These are phyloP conservation scores for Myxozyma vanderwaltii DNA, from an alignment of 805 yeast genomes.

Conservation along the genomic window DNA sequence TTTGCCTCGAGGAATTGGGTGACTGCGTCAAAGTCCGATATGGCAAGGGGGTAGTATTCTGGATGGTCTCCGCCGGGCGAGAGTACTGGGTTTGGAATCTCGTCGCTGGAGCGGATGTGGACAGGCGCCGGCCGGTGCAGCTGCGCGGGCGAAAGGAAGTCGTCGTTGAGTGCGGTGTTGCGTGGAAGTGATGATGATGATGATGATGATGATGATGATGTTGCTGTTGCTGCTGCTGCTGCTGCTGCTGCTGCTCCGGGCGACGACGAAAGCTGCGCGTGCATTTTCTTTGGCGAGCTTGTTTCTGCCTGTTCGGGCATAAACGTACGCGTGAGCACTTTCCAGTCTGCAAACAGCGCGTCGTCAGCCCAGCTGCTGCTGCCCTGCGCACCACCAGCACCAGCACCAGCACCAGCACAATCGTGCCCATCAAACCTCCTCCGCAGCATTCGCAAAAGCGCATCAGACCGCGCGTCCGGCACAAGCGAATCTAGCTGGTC, in stretches of 20 bases:
- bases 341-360: background rate
- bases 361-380: background rate
- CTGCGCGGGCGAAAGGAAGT: slow-evolving; percentile 17
- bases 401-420: too few species aligned
- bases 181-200: background rate
- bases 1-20: slow-evolving; percentile 20
- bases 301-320: too few species aligned
- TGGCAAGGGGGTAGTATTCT: slow-evolving; percentile 18
- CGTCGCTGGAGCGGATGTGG: background rate
- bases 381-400: too few species aligned
- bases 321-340: background rate
- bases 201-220: background rate
- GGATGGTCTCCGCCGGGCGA: background rate
- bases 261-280: background rate
- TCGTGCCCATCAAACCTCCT: too few species aligned
- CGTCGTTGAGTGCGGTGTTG: background rate
- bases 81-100: slow-evolving; percentile 4
- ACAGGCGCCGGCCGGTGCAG: slow-evolving; percentile 18
- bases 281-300: too few species aligned
- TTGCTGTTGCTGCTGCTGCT: background rate
- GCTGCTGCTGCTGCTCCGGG: background rate
- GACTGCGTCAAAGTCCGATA: slow-evolving; percentile 14
- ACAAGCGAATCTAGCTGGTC: background rate
- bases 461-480: background rate
- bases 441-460: background rate